Base-by-base conservation (phyloP, 306 rosid species). In the Gynostemma pentaphyllum region DNA sequence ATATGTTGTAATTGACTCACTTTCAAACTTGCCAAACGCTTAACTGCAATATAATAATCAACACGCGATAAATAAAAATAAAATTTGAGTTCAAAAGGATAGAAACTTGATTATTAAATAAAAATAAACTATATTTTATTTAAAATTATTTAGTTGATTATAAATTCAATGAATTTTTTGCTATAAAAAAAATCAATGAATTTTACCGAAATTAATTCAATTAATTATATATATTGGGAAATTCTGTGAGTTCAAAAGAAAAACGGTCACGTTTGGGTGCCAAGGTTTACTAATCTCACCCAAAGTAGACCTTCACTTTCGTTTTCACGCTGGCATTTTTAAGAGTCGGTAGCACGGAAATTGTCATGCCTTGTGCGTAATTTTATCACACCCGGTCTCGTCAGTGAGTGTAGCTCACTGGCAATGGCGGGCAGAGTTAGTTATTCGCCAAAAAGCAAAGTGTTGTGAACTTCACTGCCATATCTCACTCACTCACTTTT, bases 361-460 rank as follows among this genome's bases (percentile, higher is more conserved):
- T 41, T 61, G 4, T 9, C 0, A 18, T 61, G 4, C 66, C 66
- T 24, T 15, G 21, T 6, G 7, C 2, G 50, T 40, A 40, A 40
- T 3, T 40, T 61, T 61, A 61, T 61, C 37, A 1, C 36, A 14
- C 22, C 14, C 23, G 5, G 37, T 21, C 0, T 64, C 54, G 55
- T 46, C 54, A 9, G 24, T 27, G 54, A 42, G 19, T 45, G 28
- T 27, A 45, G 55, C 68, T 45, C 44, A 11, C 19, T 51, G 11
- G 39, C 52, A 1, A 54, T 44, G 68, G 74, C 66, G 67, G 21
- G 52, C n/a, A 14, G 4, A 16, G 70, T 56, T 72, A 1, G 63
- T 76, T 28, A 64, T 47, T 18, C 7, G 21, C 27, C 44, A n/a
- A n/a, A 7, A 29, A 28, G 23, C 32, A 18, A 27, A 64, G 13